Conservation (phyloP, 805 yeast species). For the Metschnikowia borealis region DNA sequence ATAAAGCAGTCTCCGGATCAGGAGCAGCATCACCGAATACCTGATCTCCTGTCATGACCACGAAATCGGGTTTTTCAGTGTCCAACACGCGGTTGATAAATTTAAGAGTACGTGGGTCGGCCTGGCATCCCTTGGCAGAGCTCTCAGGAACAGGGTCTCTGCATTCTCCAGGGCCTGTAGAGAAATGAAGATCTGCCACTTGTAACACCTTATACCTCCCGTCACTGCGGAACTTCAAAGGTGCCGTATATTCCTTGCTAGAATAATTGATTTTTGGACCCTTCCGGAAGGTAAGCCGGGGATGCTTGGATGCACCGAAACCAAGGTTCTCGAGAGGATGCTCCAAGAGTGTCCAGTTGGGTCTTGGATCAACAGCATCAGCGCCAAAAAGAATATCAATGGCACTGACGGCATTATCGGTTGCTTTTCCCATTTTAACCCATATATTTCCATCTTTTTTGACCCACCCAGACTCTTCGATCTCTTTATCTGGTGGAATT, state of each 20-base stretch:
- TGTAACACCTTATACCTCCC: slow-evolving; percentile 76
- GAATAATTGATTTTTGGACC: slow-evolving; percentile 32
- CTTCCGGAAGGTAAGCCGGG: slow-evolving; percentile 31
- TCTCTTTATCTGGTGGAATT: slow-evolving; percentile 35
- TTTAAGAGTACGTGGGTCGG: slow-evolving; percentile 66
- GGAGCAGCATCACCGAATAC: slow-evolving; percentile 75
- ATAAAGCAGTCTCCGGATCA: slow-evolving; percentile 78
- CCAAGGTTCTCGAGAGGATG: slow-evolving; percentile 22
- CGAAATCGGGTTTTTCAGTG: slow-evolving; percentile 76
- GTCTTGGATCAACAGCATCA: slow-evolving; percentile 74
- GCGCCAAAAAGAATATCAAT: slow-evolving; percentile 69
- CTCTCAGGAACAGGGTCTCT: slow-evolving; percentile 63
- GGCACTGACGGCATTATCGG: slow-evolving; percentile 45
- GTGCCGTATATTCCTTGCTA: slow-evolving; percentile 23
- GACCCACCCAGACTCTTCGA: slow-evolving; percentile 44
- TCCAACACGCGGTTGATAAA: slow-evolving; percentile 66
- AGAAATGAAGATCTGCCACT: slow-evolving; percentile 85
- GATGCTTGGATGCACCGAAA: slow-evolving; percentile 18
- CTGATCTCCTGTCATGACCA: slow-evolving; percentile 89
- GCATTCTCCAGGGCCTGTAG: slow-evolving; percentile 81
- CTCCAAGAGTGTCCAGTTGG: slow-evolving; percentile 53
- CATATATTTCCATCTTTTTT: slow-evolving; percentile 50
- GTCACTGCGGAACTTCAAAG: slow-evolving; percentile 33
- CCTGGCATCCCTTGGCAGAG: slow-evolving; percentile 54
- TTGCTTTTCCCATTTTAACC: slow-evolving; percentile 49